Conservation (phyloP, 345 rosid genomes). For the Arabidopsis suecica region DNA sequence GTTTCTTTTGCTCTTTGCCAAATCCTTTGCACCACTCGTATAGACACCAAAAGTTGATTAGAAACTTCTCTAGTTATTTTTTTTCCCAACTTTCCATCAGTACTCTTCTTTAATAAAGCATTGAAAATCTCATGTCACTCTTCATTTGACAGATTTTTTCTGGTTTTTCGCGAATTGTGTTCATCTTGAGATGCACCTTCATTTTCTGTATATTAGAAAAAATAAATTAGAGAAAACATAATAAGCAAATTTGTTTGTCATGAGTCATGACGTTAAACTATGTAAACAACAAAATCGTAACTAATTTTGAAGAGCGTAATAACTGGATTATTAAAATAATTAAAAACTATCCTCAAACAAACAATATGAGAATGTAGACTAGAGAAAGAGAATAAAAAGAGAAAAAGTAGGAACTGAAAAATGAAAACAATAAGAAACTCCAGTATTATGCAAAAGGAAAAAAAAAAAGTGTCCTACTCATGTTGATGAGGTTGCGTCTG, state of each 20-base stretch:
- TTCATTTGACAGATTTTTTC: not conserved
- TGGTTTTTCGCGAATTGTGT: not conserved
- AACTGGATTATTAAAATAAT: not conserved
- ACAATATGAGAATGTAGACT: no score
- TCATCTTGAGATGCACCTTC: not conserved
- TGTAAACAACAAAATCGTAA: not conserved
- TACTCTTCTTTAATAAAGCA: not conserved
- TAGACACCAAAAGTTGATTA: not conserved
- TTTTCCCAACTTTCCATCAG: not conserved
- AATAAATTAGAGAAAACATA: not conserved
- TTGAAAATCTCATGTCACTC: not conserved
- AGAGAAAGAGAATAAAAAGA: no score
- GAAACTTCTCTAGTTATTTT: not conserved
- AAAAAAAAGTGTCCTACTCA: no score
- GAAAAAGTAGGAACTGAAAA: no score
- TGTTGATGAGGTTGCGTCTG: no score
- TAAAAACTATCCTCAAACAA: no score
- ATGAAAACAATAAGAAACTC: no score
- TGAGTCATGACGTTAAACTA: no score
- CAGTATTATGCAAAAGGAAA: no score
- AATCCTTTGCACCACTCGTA: not conserved
- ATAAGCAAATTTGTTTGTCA: no score
- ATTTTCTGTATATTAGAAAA: not conserved
- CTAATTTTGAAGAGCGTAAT: not conserved
- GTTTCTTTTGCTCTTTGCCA: not conserved